Conservation (phyloP, 306 rosid species). For the Medicago arabica region DNA sequence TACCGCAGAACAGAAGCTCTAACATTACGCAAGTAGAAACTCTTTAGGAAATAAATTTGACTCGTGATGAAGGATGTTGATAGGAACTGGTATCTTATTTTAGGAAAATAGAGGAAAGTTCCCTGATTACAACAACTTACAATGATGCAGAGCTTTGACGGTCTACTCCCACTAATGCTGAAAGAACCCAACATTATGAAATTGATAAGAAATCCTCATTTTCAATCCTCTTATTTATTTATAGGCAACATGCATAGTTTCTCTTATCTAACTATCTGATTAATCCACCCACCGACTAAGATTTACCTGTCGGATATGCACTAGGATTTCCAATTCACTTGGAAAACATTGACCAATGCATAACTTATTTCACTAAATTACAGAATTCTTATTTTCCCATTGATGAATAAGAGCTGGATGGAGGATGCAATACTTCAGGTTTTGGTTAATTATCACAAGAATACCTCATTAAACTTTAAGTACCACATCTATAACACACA, state of each 20-base stretch:
- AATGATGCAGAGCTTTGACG: neutral
- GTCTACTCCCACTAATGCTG: neutral
- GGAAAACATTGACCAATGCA: conserved; percentile 12
- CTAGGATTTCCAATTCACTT: conserved; percentile 27
- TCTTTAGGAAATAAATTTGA: conserved; percentile 16
- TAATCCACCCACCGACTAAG: neutral
- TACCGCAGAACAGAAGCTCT: conserved; percentile 28
- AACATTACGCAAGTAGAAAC: neutral
- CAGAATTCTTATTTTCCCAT: conserved; percentile 5
- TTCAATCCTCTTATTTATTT: neutral
- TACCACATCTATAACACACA: conserved; percentile 15
- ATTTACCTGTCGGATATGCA: conserved; percentile 11
- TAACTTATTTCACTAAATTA: conserved; percentile 25
- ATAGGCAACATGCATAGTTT: neutral
- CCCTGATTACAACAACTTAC: conserved; percentile 3
- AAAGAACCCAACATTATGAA: conserved; percentile 1
- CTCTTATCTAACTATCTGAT: neutral
- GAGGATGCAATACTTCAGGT: conserved; percentile 29
- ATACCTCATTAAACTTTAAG: conserved; percentile 3
- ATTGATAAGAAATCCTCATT: conserved; percentile 1
- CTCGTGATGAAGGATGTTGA: conserved; percentile 17
- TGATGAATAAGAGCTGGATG: conserved; percentile 19
- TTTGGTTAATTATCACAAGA: conserved; percentile 27
- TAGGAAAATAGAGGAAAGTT: neutral
- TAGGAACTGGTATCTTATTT: neutral